These are phyloP conservation scores for Somion occarium DNA, from an alignment of 1,284 basidiomycete genomes.

Conservation along the genomic window DNA sequence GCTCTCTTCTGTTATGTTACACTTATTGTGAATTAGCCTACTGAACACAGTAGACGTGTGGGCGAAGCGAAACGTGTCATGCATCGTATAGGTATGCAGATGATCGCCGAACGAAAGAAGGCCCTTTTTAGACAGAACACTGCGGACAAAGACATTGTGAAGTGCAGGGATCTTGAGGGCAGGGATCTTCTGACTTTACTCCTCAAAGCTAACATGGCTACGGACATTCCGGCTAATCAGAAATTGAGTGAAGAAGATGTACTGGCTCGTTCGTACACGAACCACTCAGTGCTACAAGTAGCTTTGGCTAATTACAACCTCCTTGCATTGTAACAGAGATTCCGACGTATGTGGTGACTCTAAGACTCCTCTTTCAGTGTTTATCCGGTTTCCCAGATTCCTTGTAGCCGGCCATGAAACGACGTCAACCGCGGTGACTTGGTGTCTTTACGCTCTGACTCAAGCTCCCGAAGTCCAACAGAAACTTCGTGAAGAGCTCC, in stretches of 20 bases:
- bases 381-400: constrained; percentile 27
- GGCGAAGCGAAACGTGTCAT: constrained; percentile 5
- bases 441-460: constrained; percentile 63
- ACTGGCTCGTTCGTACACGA: constrained; percentile 52
- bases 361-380: background rate
- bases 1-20: background rate
- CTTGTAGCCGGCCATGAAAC: constrained; percentile 78
- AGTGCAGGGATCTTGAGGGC: constrained; percentile 26
- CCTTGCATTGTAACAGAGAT: constrained; percentile 35
- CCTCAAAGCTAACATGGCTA: constrained; percentile 23
- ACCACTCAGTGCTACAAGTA: background rate
- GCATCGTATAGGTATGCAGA: constrained; percentile 34
- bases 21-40: background rate
- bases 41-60: background rate
- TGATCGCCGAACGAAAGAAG: constrained; percentile 42
- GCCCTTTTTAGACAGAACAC: constrained; percentile 15
- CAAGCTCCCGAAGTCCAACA: constrained; percentile 51
- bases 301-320: background rate
- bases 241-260: constrained; percentile 72
- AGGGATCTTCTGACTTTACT: constrained; percentile 51
- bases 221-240: constrained; percentile 51
- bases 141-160: constrained; percentile 12
- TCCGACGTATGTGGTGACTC: constrained; percentile 30
- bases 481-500: constrained; percentile 67
- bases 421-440: constrained; percentile 36